phyloP scores from a whole-genome alignment of 257 asterid species.

The Coffea eugenioides region DNA sequence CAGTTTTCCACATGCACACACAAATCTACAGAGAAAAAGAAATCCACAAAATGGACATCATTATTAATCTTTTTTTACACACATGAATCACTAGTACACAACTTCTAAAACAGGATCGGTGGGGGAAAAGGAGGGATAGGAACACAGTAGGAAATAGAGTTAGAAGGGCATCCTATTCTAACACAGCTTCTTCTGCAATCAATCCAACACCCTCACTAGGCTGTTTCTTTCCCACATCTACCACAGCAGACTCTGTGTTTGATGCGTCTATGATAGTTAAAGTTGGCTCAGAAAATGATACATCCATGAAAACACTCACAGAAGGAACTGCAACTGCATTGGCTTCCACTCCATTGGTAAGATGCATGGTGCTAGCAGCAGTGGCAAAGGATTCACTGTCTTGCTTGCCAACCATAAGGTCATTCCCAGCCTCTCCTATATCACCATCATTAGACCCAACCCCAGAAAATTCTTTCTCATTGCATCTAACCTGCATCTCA shows the following conservation, averaged over 20 bases:
- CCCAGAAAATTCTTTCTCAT: constrained; percentile 1
- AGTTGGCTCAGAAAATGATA: not conserved
- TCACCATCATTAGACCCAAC: not conserved
- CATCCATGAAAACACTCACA: not conserved
- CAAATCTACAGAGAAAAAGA: no score
- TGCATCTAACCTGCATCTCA: not conserved
- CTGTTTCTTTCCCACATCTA: constrained; percentile 1
- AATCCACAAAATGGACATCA: not conserved
- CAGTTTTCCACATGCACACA: no score
- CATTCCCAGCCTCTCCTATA: not conserved
- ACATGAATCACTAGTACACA: not conserved
- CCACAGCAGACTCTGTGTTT: not conserved
- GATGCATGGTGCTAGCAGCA: constrained; percentile 8
- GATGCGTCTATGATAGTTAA: not conserved
- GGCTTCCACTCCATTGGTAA: not conserved
- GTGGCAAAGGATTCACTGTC: not conserved
- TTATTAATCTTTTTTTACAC: not conserved
- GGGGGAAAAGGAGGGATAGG: not conserved
- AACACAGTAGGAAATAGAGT: not conserved
- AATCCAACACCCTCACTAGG: constrained; percentile 7
- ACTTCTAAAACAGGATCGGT: not conserved
- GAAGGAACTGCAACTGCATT: not conserved
- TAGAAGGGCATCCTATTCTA: not conserved
- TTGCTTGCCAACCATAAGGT: not conserved
- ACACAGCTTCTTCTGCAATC: constrained; percentile 1